A percentile compares a stretch with the other conserved stretches of the same genome.
Conservation (phyloP, 441 rosid genomes). For the Populus hybrid region DNA sequence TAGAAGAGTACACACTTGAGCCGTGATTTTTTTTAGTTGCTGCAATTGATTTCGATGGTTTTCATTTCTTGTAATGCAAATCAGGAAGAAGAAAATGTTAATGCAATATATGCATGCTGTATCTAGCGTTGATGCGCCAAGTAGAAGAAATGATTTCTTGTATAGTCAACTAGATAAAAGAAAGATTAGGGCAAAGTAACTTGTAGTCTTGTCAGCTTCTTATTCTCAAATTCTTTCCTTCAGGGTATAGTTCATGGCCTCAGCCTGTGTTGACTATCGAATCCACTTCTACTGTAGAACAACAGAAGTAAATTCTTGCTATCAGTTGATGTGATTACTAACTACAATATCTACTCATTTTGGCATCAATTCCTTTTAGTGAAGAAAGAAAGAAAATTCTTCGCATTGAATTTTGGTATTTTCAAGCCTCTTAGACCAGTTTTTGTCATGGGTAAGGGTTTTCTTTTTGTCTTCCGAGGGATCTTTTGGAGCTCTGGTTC, state of each 20-base stretch:
- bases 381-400: background rate
- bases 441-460: no score
- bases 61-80: background rate
- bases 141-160: background rate
- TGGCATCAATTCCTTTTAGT: background rate
- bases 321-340: background rate
- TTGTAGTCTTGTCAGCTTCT: background rate
- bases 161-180: background rate
- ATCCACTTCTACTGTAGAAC: no score
- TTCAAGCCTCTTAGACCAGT: background rate
- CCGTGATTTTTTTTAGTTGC: background rate
- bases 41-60: background rate
- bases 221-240: background rate
- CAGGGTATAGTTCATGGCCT: background rate
- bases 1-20: background rate
- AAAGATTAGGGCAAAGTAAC: background rate
- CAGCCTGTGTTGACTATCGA: background rate
- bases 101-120: background rate
- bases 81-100: background rate
- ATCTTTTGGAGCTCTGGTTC: no score
- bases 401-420: background rate
- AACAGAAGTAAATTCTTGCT: background rate
- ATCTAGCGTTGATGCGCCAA: background rate
- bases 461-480: no score
- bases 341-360: background rate